Evolutionary conservation across 2,329 filamentous ascomycete genomes (phyloP), one percentile per base, ranked within the genome.

Genomic region (Colletotrichum liriopes): DNA sequence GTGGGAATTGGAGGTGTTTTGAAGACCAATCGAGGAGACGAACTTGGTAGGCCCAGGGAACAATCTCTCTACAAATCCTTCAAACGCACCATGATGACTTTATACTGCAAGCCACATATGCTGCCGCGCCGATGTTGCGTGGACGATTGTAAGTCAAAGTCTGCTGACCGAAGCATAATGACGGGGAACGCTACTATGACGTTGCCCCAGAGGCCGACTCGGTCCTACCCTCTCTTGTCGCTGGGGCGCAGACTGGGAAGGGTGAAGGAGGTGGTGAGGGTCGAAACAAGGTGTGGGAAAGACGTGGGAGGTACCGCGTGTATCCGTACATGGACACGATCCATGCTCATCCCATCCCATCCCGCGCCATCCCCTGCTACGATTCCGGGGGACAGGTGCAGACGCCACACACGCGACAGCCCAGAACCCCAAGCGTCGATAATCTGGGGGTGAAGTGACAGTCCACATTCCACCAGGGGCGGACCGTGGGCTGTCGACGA

Each of bases 171-270:
- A 29, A 35, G 16, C 26, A 52, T 20, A 58, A 18, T 26, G 45
- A 72, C 35, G 29, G 32, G 47, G 45, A 72, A 69, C 45, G 59
- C 52, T 64, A 47, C 43, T 47, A 72, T 72, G 69, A 69, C 69
- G 69, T 69, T 69, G 45, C 51, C 69, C 69, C 65, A 72, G 69
- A 43, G 29, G 43, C 59, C 52, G 59, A 11, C 68, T 72, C 69
- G 69, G 69, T 64, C 69, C 45, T 69, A 69, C 45, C 58, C 49
- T 41, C n/a, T 62, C 68, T 72, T 41, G 65, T 54, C 32, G 26
- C 69, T 47, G 65, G 65, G 69, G 69, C 65, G 69, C 59, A 58
- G 64, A 35, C 63, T 47, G 23, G 69, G 65, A 68, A 63, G 56
- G 8, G 56, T 35, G 8, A 51, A 52, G 6, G 20, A 32, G 32